These are phyloP conservation scores for Hortaea werneckii DNA, from an alignment of 2,329 filamentous ascomycete species.

Conservation along the genomic window DNA sequence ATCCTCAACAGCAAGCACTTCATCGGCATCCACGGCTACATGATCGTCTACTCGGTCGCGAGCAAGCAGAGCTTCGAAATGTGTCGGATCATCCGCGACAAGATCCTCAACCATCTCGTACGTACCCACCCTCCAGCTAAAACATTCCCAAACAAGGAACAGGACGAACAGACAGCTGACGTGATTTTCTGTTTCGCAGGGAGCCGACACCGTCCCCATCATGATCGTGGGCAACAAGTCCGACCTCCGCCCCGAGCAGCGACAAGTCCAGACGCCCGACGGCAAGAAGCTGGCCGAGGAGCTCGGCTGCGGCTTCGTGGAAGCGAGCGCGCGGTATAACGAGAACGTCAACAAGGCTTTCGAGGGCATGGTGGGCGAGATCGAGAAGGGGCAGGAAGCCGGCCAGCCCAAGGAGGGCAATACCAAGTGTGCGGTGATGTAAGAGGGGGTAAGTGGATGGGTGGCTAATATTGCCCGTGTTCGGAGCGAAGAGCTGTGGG, in stretches of 20 bases:
- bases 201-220: slow-evolving; percentile 83
- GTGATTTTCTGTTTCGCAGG: slow-evolving; percentile 43
- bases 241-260: slow-evolving; percentile 83
- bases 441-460: background rate
- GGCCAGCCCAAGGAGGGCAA: slow-evolving; percentile 72
- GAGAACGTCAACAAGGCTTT: slow-evolving; percentile 90
- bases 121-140: slow-evolving; percentile 20
- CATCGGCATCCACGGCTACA: slow-evolving; percentile 97
- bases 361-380: slow-evolving; percentile 85
- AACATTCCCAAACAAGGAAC: too few relatives aligned
- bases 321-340: slow-evolving; percentile 88
- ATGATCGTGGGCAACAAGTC: slow-evolving; percentile 96
- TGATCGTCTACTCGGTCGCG: slow-evolving; percentile 96
- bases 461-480: too few relatives aligned
- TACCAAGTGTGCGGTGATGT: slow-evolving; percentile 83
- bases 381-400: slow-evolving; percentile 80
- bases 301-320: slow-evolving; percentile 86
- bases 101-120: slow-evolving; percentile 93
- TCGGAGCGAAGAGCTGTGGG: too few relatives aligned
- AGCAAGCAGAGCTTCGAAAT: slow-evolving; percentile 94
- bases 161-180: background rate
- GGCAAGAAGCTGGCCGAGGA: slow-evolving; percentile 76
- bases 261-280: slow-evolving; percentile 78
- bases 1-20: slow-evolving; percentile 98
- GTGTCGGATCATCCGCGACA: slow-evolving; percentile 90